Evolutionary conservation across 345 rosid genomes (phyloP).

Genomic region (Acer saccharum): DNA sequence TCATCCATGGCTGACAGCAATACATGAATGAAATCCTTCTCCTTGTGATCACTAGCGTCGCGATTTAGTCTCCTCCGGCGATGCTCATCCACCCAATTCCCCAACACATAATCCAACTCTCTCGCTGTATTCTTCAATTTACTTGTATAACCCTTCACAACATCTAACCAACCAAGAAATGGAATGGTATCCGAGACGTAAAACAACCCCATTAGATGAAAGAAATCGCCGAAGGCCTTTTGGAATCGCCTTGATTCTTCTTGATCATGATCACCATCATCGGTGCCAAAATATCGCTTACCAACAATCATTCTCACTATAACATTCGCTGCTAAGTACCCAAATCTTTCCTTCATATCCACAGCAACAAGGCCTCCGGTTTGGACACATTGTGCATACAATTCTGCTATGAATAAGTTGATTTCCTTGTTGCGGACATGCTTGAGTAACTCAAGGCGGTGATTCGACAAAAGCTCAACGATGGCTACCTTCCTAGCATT

Average conservation of each 20-base stretch:
- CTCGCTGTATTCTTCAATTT: conserved; percentile 35
- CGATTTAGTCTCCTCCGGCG: conserved; percentile 21
- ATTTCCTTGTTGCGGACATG: conserved; percentile 31
- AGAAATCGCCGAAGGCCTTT: conserved; percentile 29
- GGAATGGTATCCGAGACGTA: conserved; percentile 35
- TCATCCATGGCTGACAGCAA: conserved; percentile 50
- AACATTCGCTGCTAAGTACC: conserved; percentile 28
- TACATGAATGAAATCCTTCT: conserved; percentile 51
- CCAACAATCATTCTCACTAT: conserved; percentile 31
- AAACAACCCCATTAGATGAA: conserved; percentile 15
- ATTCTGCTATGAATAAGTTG: conserved; percentile 17
- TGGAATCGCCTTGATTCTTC: conserved; percentile 20
- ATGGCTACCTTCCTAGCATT: conserved; percentile 33
- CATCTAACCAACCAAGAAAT: conserved; percentile 38
- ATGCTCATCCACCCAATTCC: conserved; percentile 46
- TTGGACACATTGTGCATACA: conserved; percentile 21
- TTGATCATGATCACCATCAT: too few species aligned
- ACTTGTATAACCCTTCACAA: conserved; percentile 21
- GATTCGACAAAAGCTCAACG: conserved; percentile 34
- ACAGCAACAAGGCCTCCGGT: conserved; percentile 24
- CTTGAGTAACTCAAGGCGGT: conserved; percentile 33
- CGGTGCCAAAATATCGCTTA: conserved; percentile 21
- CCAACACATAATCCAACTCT: conserved; percentile 40
- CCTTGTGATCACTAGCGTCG: neutral
- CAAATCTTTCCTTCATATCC: conserved; percentile 32